Conservation (phyloP, 805 yeast species). For the Alloascoidea hylecoeti region DNA sequence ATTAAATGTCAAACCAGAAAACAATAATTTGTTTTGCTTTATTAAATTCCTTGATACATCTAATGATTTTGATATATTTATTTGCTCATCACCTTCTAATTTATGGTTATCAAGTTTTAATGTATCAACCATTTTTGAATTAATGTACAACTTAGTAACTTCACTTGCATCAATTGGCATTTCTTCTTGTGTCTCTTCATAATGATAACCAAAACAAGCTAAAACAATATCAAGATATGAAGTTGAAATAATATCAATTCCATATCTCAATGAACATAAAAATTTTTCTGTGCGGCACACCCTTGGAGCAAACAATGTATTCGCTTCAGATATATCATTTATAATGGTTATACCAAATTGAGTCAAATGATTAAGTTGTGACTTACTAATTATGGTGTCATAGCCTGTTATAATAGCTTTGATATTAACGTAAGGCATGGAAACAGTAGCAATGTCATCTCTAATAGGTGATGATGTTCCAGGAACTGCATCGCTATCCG, state of each 20-base stretch:
- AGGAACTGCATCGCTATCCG: no score
- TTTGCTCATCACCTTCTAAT: background rate
- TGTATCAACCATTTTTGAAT: background rate
- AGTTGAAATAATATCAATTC: background rate
- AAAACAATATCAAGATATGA: background rate
- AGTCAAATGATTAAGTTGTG: constrained; percentile 14
- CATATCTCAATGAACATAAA: constrained; percentile 49
- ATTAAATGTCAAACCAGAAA: constrained; percentile 32
- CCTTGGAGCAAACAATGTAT: constrained; percentile 56
- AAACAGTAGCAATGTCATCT: background rate
- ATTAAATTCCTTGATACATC: background rate
- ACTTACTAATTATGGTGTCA: background rate
- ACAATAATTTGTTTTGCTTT: constrained; percentile 19
- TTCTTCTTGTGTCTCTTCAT: background rate
- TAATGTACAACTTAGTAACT: background rate
- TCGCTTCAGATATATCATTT: constrained; percentile 22
- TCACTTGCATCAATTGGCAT: no score
- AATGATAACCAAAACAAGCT: background rate
- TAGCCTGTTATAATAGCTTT: background rate
- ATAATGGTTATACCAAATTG: constrained; percentile 42
- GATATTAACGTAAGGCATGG: background rate
- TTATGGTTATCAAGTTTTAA: background rate
- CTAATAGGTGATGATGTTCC: background rate
- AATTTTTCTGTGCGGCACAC: constrained; percentile 83
- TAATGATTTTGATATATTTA: background rate